These are phyloP conservation scores for Neofusicoccum sp. DNA, from an alignment of 2,329 filamentous ascomycete species.

Conservation along the genomic window DNA sequence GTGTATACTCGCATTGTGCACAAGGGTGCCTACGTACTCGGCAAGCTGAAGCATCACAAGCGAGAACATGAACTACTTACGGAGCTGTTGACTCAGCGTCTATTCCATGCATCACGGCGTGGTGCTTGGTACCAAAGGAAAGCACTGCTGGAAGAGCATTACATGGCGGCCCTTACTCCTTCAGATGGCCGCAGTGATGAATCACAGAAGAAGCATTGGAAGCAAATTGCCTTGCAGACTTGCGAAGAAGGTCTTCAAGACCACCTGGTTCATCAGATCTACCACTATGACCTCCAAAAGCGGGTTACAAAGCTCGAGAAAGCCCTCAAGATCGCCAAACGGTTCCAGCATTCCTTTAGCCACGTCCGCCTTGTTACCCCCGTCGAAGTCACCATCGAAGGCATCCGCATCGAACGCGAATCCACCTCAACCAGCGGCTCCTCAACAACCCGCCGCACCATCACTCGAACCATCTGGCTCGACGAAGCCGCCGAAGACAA, in stretches of 20 bases:
- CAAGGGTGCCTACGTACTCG: slow-evolving; percentile 71
- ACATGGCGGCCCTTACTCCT: slow-evolving; percentile 68
- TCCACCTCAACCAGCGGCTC: slow-evolving; percentile 36
- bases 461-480: slow-evolving; percentile 81
- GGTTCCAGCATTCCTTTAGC: slow-evolving; percentile 88
- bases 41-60: slow-evolving; percentile 75
- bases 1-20: slow-evolving; percentile 91
- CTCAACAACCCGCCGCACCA: slow-evolving; percentile 28
- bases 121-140: slow-evolving; percentile 96
- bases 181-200: slow-evolving; percentile 52
- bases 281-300: slow-evolving; percentile 93
- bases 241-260: slow-evolving; percentile 88
- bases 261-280: slow-evolving; percentile 83
- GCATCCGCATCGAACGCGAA: slow-evolving; percentile 70
- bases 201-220: slow-evolving; percentile 79
- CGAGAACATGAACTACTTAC: slow-evolving; percentile 72
- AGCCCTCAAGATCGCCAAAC: slow-evolving; percentile 74
- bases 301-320: slow-evolving; percentile 89
- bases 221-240: slow-evolving; percentile 69
- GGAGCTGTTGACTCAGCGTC: slow-evolving; percentile 73
- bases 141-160: slow-evolving; percentile 90
- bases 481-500: slow-evolving; percentile 63
- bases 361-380: slow-evolving; percentile 78
- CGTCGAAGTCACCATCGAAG: slow-evolving; percentile 70
- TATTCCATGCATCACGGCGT: slow-evolving; percentile 82